These are phyloP conservation scores for Withania somnifera DNA, from an alignment of 305 asterid genomes.

Conservation along the genomic window DNA sequence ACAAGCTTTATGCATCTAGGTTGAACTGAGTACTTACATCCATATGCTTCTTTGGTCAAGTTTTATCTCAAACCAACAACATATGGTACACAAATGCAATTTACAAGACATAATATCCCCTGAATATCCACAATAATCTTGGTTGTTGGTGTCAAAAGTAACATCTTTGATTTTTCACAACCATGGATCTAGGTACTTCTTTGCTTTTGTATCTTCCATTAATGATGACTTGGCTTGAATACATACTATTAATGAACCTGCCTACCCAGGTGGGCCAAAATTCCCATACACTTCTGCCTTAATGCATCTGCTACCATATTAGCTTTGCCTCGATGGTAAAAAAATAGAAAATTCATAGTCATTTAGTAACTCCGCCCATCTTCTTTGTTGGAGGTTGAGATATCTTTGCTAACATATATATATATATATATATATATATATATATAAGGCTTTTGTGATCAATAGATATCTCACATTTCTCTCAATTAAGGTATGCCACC, in stretches of 20 bases:
- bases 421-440: too few species aligned
- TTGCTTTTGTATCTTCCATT: too few species aligned
- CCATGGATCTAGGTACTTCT: background rate
- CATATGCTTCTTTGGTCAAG: background rate
- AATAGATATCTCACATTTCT: too few species aligned
- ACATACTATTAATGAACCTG: background rate
- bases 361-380: background rate
- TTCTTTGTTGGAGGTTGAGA: background rate
- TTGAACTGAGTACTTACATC: background rate
- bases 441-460: background rate
- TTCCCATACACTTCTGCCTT: too few species aligned
- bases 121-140: too few species aligned
- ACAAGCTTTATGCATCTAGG: background rate
- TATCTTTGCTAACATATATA: too few species aligned
- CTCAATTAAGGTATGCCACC: too few species aligned
- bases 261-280: too few species aligned
- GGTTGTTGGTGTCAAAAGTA: too few species aligned
- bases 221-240: background rate
- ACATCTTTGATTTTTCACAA: background rate
- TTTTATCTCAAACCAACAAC: background rate
- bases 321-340: too few species aligned
- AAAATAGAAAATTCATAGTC: too few species aligned
- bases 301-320: too few species aligned
- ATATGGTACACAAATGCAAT: background rate
- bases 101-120: background rate